Evolutionary conservation across 192 early-diverging fungal species (phyloP).

Genomic region (Backusella circina): DNA sequence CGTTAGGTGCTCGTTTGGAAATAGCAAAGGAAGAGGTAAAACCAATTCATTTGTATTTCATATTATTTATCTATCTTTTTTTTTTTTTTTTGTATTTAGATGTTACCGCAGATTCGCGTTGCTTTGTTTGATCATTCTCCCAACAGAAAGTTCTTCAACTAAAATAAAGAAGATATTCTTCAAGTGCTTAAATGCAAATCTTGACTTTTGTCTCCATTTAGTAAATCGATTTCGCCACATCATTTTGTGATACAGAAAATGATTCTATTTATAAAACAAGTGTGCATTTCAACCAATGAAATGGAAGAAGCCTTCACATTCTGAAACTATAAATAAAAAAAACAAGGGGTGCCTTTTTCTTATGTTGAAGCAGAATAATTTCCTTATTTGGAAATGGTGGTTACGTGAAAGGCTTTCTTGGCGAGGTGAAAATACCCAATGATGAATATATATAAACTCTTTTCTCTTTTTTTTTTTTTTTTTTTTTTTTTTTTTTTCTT

Average conservation of each 20-base stretch:
- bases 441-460: background rate
- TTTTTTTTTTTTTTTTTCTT: background rate
- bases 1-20: constrained; percentile 82
- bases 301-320: background rate
- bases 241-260: background rate
- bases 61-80: constrained; percentile 6
- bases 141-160: constrained; percentile 90
- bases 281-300: too few relatives aligned
- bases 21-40: constrained; percentile 74
- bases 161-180: constrained; percentile 24
- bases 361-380: background rate
- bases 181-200: too few relatives aligned
- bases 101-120: constrained; percentile 92
- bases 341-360: background rate
- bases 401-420: background rate
- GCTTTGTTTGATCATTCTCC: constrained; percentile 89
- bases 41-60: background rate
- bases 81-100: too few relatives aligned
- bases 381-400: background rate
- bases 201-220: background rate
- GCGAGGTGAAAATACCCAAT: background rate
- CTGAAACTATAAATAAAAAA: constrained; percentile 1
- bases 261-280: background rate
- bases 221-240: background rate
- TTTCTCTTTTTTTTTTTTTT: background rate